Evolutionary conservation across 345 rosid species (phyloP).

Genomic region (Nephelium lappaceum): DNA sequence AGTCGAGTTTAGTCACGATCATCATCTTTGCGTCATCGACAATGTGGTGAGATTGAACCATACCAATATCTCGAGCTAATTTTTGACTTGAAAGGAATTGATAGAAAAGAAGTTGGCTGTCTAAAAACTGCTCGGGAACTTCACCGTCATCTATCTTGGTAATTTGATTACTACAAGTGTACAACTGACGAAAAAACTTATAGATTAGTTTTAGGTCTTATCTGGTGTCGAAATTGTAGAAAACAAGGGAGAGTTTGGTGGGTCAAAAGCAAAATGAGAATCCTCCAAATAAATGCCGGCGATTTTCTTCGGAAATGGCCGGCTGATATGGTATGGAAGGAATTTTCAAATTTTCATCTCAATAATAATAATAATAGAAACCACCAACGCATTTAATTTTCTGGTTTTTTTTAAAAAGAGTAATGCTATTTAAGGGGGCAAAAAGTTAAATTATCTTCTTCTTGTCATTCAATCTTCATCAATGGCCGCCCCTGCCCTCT

Average conservation of each 20-base stretch:
- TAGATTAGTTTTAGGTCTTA: background rate
- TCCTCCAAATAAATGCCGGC: background rate
- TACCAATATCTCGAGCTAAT: background rate
- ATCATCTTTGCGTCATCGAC: background rate
- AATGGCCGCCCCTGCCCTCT: no score
- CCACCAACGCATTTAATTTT: no score
- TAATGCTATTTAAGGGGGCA: no score
- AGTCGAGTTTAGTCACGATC: background rate
- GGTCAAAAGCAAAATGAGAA: background rate
- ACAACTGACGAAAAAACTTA: background rate
- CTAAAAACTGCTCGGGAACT: no score
- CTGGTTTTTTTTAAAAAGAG: no score
- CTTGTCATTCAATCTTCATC: no score
- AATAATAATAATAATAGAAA: no score
- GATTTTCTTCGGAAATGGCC: no score
- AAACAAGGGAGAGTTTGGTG: background rate
- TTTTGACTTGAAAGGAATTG: background rate
- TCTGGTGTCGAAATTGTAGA: background rate
- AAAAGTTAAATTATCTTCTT: no score
- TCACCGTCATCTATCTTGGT: no score
- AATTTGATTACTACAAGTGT: background rate
- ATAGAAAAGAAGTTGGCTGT: background rate
- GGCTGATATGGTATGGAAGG: no score
- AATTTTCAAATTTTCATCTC: no score
- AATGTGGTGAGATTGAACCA: background rate